Conservation (phyloP, 495 filamentous ascomycete species). For the Xylaria grammica region DNA sequence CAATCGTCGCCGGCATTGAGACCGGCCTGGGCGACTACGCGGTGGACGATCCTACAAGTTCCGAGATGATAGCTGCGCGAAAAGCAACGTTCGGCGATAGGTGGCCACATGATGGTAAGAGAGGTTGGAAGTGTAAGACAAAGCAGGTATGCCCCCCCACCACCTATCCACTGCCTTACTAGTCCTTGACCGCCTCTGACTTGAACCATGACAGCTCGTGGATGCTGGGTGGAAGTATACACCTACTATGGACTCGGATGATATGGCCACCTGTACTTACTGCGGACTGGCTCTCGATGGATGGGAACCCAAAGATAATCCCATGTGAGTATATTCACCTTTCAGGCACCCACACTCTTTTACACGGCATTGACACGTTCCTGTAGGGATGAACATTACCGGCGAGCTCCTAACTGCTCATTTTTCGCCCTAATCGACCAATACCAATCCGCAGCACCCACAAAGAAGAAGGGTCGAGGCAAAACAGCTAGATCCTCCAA, state of each 20-base stretch:
- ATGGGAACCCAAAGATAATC: slow-evolving; percentile 91
- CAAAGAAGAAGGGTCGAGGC: slow-evolving; percentile 55
- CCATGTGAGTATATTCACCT: slow-evolving; percentile 63
- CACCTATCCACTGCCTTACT: background rate
- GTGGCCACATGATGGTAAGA: slow-evolving; percentile 91
- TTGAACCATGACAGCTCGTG: slow-evolving; percentile 69
- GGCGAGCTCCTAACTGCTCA: slow-evolving; percentile 75
- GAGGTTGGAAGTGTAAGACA: slow-evolving; percentile 84
- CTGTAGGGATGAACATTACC: slow-evolving; percentile 80
- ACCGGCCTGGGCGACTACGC: slow-evolving; percentile 65
- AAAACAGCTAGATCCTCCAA: slow-evolving; percentile 68
- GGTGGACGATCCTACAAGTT: slow-evolving; percentile 73
- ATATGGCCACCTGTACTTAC: slow-evolving; percentile 87
- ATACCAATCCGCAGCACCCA: slow-evolving; percentile 35
- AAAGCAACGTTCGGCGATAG: slow-evolving; percentile 74
- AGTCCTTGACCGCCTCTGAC: slow-evolving; percentile 1
- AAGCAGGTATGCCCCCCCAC: slow-evolving; percentile 66
- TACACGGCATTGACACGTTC: slow-evolving; percentile 35
- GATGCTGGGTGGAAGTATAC: slow-evolving; percentile 94
- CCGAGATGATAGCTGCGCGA: slow-evolving; percentile 74
- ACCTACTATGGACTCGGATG: slow-evolving; percentile 76
- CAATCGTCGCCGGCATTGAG: slow-evolving; percentile 75
- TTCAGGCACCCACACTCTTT: slow-evolving; percentile 24
- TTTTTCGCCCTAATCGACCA: slow-evolving; percentile 71
- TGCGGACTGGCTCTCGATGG: slow-evolving; percentile 85